Conservation (phyloP, 108 stramenopile species). For the Skeletonema costatum region DNA sequence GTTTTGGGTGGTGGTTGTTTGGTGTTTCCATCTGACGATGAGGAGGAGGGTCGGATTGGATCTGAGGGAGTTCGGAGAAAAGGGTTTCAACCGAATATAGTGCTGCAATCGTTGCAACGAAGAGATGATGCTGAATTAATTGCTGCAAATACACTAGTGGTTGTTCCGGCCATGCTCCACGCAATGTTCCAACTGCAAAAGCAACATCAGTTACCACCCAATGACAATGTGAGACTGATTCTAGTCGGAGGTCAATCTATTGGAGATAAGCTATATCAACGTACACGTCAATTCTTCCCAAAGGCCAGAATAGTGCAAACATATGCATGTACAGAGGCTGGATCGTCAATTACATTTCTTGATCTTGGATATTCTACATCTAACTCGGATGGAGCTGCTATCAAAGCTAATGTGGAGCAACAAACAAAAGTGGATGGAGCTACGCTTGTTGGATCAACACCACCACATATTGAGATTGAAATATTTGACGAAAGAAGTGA, state of each 20-base stretch:
- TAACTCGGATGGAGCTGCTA: background rate
- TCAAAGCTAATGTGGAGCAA: background rate
- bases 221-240: conserved; percentile 56
- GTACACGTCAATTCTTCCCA: conserved; percentile 62
- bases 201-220: background rate
- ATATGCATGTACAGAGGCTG: conserved; percentile 94
- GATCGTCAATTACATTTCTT: conserved; percentile 88
- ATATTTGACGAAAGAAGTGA: conserved; percentile 32
- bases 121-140: background rate
- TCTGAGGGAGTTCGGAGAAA: background rate
- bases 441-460: conserved; percentile 70
- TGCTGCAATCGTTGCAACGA: conserved; percentile 28
- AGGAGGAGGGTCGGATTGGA: background rate
- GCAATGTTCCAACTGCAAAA: conserved; percentile 47
- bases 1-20: conserved; percentile 77
- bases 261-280: conserved; percentile 30
- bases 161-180: conserved; percentile 92
- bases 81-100: conserved; percentile 40
- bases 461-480: conserved; percentile 63
- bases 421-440: background rate
- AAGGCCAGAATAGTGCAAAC: conserved; percentile 86
- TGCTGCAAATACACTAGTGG: conserved; percentile 81
- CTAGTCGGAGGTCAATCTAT: conserved; percentile 91
- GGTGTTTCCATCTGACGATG: conserved; percentile 55
- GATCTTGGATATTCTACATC: conserved; percentile 24